These are phyloP conservation scores for Globisporangium spinosum DNA, from an alignment of 352 stramenopile genomes.

Conservation along the genomic window DNA sequence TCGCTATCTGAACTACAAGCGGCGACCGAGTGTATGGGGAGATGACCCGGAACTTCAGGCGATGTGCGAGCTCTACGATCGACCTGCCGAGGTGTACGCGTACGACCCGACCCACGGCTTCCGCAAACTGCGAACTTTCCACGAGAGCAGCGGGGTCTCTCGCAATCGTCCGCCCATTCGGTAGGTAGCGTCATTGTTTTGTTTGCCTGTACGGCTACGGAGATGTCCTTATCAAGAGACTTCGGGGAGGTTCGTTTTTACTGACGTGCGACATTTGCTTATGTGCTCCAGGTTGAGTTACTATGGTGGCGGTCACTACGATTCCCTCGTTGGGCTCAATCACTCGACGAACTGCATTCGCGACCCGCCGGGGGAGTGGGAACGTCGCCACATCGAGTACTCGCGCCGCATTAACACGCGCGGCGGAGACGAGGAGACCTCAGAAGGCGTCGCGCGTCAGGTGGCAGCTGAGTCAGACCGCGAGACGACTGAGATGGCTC, in stretches of 20 bases:
- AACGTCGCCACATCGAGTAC: constrained; percentile 63
- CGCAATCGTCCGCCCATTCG: constrained; percentile 65
- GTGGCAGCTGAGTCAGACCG: constrained; percentile 30
- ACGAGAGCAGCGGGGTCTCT: constrained; percentile 65
- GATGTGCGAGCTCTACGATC: constrained; percentile 93
- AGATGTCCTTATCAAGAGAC: no score
- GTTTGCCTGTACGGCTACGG: neutral
- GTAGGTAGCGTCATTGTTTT: constrained; percentile 23
- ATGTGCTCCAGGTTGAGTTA: constrained; percentile 72
- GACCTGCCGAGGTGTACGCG: constrained; percentile 87
- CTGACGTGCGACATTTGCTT: constrained; percentile 4
- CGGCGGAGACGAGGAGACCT: constrained; percentile 18
- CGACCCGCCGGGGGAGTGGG: constrained; percentile 60
- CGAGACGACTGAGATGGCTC: constrained; percentile 61
- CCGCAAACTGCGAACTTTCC: constrained; percentile 84
- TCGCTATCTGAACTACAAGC: constrained; percentile 90
- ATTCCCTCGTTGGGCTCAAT: constrained; percentile 70
- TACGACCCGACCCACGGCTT: constrained; percentile 74
- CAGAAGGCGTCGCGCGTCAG: constrained; percentile 26
- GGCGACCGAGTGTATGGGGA: constrained; percentile 89
- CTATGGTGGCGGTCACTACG: constrained; percentile 91
- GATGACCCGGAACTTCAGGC: constrained; percentile 96
- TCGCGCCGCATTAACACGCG: constrained; percentile 68
- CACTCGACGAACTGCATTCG: constrained; percentile 57
- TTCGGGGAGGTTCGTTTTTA: neutral